Evolutionary conservation across 306 rosid species (phyloP).

Genomic region (Dicorynia guianensis): DNA sequence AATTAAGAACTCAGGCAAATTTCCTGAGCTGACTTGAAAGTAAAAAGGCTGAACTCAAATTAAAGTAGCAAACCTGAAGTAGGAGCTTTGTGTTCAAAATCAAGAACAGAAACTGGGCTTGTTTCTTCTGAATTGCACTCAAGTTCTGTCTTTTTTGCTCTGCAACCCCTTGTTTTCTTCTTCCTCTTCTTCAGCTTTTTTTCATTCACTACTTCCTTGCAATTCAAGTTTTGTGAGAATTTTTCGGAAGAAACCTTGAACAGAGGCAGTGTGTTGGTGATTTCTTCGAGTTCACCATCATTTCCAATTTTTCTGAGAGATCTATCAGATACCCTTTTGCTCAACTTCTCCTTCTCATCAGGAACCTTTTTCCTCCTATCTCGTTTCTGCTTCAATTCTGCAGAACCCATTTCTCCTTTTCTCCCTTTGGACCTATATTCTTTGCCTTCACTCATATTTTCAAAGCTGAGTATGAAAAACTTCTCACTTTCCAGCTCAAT

Average conservation of each 20-base stretch:
- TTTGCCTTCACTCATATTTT: conserved; percentile 37
- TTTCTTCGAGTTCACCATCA: conserved; percentile 43
- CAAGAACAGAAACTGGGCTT: conserved; percentile 91
- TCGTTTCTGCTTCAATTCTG: conserved; percentile 54
- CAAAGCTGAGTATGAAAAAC: conserved; percentile 73
- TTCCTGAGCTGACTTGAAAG: not conserved
- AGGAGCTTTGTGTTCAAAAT: conserved; percentile 51
- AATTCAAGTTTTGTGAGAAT: conserved; percentile 28
- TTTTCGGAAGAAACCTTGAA: conserved; percentile 31
- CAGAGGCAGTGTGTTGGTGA: conserved; percentile 34
- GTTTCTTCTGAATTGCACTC: conserved; percentile 68
- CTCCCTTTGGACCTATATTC: conserved; percentile 48
- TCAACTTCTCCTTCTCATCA: conserved; percentile 39
- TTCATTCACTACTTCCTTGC: conserved; percentile 37
- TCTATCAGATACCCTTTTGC: conserved; percentile 46
- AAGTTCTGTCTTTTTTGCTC: conserved; percentile 45
- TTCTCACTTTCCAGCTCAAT: conserved; percentile 64
- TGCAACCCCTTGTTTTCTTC: conserved; percentile 37
- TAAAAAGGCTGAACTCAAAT: not conserved
- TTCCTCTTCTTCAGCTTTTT: conserved; percentile 39
- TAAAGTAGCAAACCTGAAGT: conserved; percentile 63
- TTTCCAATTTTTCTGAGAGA: not conserved
- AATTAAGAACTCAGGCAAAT: conserved; percentile 9
- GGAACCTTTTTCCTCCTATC: conserved; percentile 43
- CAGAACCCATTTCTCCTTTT: conserved; percentile 36